Percentiles rank a stretch among this genome's conserved stretches.
Conservation (phyloP, 495 filamentous ascomycete genomes). For the Neurospora sp. region DNA sequence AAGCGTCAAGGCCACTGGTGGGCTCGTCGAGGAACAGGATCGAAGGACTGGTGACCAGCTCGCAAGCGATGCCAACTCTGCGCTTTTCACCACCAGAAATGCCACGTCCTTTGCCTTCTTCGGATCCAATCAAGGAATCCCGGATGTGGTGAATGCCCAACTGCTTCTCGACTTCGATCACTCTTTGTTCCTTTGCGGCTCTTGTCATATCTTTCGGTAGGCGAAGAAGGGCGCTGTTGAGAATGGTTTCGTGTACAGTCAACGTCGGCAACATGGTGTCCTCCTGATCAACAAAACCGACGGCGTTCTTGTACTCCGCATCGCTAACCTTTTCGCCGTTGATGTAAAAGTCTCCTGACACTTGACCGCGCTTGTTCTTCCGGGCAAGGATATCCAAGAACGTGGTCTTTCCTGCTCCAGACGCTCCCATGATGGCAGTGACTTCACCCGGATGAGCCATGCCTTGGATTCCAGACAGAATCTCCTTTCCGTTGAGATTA, state of each 20-base stretch:
- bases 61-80: conserved; percentile 92
- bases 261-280: conserved; percentile 95
- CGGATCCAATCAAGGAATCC: conserved; percentile 92
- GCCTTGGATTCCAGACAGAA: conserved; percentile 70
- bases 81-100: conserved; percentile 97
- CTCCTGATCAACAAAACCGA: conserved; percentile 96
- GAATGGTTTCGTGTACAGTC: conserved; percentile 95
- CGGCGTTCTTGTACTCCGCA: conserved; percentile 76
- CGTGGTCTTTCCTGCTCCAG: conserved; percentile 93
- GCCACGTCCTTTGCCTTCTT: conserved; percentile 87
- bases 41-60: conserved; percentile 92
- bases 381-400: conserved; percentile 94
- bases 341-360: conserved; percentile 77
- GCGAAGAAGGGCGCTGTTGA: conserved; percentile 84
- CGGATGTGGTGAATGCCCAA: conserved; percentile 87
- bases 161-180: conserved; percentile 88
- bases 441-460: conserved; percentile 82
- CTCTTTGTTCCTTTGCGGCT: conserved; percentile 75
- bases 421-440: conserved; percentile 96
- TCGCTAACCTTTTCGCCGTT: conserved; percentile 87
- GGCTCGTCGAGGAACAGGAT: conserved; percentile 97
- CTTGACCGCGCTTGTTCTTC: conserved; percentile 87
- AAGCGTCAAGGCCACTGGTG: conserved; percentile 90
- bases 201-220: conserved; percentile 84
- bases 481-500: conserved; percentile 73